A percentile compares a stretch with the other conserved stretches of the same genome.
Conservation (phyloP, 805 yeast genomes). For the Monosporozyma aquatica region DNA sequence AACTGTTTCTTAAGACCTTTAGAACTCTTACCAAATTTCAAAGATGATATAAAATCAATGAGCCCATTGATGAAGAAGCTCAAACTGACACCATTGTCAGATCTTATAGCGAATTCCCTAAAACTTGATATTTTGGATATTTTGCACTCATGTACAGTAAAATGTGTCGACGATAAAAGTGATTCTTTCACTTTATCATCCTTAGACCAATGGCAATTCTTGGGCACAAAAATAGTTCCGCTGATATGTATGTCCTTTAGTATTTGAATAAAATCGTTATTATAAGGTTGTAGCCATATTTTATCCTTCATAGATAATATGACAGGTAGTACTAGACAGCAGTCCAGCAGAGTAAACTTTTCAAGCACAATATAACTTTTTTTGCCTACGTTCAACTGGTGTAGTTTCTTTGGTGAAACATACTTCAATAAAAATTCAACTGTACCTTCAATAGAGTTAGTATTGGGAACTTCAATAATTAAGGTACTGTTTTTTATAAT, state of each 20-base stretch:
- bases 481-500: constrained; percentile 13
- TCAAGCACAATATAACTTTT: constrained; percentile 9
- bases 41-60: constrained; percentile 8
- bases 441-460: constrained; percentile 6
- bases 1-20: constrained; percentile 7
- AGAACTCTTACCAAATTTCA: constrained; percentile 17
- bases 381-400: constrained; percentile 9
- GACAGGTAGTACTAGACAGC: constrained; percentile 15
- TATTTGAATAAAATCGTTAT: constrained; percentile 10
- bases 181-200: background rate
- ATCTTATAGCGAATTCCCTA: constrained; percentile 10
- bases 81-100: constrained; percentile 5
- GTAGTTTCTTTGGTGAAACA: constrained; percentile 12
- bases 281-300: constrained; percentile 8
- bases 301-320: constrained; percentile 13
- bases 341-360: constrained; percentile 17
- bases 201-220: constrained; percentile 6
- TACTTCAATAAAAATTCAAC: constrained; percentile 13
- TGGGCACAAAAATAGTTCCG: constrained; percentile 16
- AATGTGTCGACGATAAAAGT: background rate
- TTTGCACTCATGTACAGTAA: constrained; percentile 6
- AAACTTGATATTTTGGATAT: constrained; percentile 9
- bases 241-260: constrained; percentile 9
- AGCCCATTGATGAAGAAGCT: constrained; percentile 13
- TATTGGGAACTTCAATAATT: constrained; percentile 10